Evolutionary conservation across 768 basidiomycete genomes (phyloP).

Genomic region (Boletus vermiculosoides): DNA sequence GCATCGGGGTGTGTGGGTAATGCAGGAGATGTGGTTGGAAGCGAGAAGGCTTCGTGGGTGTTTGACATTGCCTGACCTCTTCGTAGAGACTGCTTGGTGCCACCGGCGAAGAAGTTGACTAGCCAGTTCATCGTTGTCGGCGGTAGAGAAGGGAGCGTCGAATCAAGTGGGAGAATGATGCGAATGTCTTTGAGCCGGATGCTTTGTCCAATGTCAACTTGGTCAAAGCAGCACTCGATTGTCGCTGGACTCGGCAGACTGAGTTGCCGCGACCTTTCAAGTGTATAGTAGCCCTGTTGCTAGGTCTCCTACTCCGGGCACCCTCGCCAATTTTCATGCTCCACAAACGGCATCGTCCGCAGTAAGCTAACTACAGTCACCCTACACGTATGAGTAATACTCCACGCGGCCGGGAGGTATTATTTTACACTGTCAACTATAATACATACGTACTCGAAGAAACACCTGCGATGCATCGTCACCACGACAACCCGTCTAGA

Average conservation of each 20-base stretch:
- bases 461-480: constrained; percentile 1
- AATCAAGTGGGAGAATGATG: background rate
- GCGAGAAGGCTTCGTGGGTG: constrained; percentile 86
- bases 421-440: background rate
- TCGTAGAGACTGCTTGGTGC: constrained; percentile 46
- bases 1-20: constrained; percentile 54
- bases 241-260: background rate
- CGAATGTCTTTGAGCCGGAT: constrained; percentile 4
- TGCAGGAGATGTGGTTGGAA: constrained; percentile 71
- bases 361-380: constrained; percentile 10
- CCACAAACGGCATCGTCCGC: constrained; percentile 18
- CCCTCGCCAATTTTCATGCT: constrained; percentile 12
- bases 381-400: background rate
- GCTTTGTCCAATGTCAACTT: constrained; percentile 8
- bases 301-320: background rate
- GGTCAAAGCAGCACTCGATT: constrained; percentile 7
- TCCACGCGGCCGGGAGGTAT: no score
- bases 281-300: background rate
- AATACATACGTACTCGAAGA: background rate
- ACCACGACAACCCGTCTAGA: constrained; percentile 8
- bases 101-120: constrained; percentile 58
- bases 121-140: constrained; percentile 73
- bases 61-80: constrained; percentile 69
- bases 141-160: constrained; percentile 7
- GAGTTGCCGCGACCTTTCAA: background rate